A percentile compares a stretch with the other conserved stretches of the same genome.
phyloP scores from a whole-genome alignment of 2,329 filamentous ascomycete species.

The Apiospora phragmitis region DNA sequence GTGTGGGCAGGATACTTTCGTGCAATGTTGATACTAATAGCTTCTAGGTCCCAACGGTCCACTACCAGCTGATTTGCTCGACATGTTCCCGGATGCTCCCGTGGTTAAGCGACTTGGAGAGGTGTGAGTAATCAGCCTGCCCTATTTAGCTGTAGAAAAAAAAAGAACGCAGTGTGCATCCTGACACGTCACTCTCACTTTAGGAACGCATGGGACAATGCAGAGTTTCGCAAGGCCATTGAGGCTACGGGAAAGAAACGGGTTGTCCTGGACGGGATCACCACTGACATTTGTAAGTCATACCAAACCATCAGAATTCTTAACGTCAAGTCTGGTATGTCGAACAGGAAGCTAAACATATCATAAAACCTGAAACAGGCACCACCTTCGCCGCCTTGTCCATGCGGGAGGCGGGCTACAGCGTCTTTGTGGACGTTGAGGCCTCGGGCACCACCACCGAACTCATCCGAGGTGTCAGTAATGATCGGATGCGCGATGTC shows the following conservation, averaged over 20 bases:
- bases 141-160: neutral
- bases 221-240: slow-evolving; percentile 66
- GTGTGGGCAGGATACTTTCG: neutral
- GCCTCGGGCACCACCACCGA: slow-evolving; percentile 66
- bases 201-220: slow-evolving; percentile 71
- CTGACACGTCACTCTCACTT: neutral
- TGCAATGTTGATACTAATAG: neutral
- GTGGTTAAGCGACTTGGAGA: slow-evolving; percentile 69
- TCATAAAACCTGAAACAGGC: slow-evolving; percentile 34
- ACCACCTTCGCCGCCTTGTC: slow-evolving; percentile 74
- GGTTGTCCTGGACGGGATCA: slow-evolving; percentile 71
- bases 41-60: slow-evolving; percentile 66
- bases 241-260: slow-evolving; percentile 66
- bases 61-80: slow-evolving; percentile 67
- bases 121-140: slow-evolving; percentile 38
- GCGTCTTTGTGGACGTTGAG: slow-evolving; percentile 73
- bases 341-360: neutral
- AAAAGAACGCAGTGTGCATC: neutral
- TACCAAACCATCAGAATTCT: slow-evolving; percentile 10
- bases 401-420: slow-evolving; percentile 69
- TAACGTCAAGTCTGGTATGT: neutral
- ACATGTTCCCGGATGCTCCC: slow-evolving; percentile 66
- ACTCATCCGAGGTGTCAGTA: slow-evolving; percentile 63
- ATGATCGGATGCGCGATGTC: slow-evolving; percentile 65
- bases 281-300: slow-evolving; percentile 68